Base-by-base conservation (phyloP, 176 grass and related monocot genomes). In the Cenchrus americanus region DNA sequence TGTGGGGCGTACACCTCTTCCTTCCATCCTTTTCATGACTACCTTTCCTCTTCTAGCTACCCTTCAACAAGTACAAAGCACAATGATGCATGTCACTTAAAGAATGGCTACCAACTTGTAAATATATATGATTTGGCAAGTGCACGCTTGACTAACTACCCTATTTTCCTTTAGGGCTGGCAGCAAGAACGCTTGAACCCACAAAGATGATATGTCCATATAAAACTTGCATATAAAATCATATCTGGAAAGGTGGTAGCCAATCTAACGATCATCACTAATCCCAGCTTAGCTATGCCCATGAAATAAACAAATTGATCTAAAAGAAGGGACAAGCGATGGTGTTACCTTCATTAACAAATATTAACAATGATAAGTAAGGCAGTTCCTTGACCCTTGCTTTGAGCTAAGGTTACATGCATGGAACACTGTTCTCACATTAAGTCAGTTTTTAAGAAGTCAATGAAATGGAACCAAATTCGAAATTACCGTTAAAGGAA, bases 81-180 rank as follows among this genome's bases (percentile, higher is more conserved):
- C 41, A 84, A 84, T 80, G 75, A 68, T 88, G 48, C 58, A 79
- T 81, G 69, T 88, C 47, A 65, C 44, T 37, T 79, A 83, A 88
- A 80, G 17, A 75, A 61, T 69, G 62, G n/a, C 40, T 89, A 75
- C 21, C 61, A 89, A 84, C 81, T 44, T 89, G 76, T 69, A 68
- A 41, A 81, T 62, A 59, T 64, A 66, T 82, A 89, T 86, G 14
- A 72, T 83, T 71, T 86, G 19, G 48, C 59, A 79, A 71, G 64
- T 78, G 88, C 83, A 86, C 79, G 88, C 83, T 72, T 30, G 73
- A 79, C 73, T 90, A 78, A 78, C 79, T 86, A 77, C 49, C 76
- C 42, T 86, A 86, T 66, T 59, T 66, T 42, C 66, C 73, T 82
- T 82, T 77, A 80, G 48, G 47, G 47, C 67, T 75, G 75, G 62